Conservation (phyloP, 768 basidiomycete species). For the Psilocybe tampanensis region DNA sequence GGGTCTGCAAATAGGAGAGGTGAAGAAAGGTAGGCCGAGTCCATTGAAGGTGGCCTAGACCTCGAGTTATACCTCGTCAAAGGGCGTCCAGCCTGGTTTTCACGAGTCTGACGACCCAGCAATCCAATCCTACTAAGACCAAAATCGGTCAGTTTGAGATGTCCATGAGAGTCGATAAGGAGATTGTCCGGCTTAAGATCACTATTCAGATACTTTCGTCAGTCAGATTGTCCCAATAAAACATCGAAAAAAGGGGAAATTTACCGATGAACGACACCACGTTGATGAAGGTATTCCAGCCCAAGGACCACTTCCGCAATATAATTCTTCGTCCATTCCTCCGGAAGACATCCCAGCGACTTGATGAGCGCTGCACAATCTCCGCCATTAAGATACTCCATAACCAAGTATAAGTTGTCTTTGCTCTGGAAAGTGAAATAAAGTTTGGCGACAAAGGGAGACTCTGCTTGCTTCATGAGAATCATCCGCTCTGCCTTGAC, state of each 20-base stretch:
- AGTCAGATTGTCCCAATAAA: background rate
- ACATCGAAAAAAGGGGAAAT: constrained; percentile 23
- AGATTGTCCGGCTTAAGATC: constrained; percentile 98
- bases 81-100: constrained; percentile 53
- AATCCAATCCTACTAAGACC: constrained; percentile 96
- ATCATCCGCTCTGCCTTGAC: constrained; percentile 99
- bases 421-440: constrained; percentile 99
- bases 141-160: constrained; percentile 98
- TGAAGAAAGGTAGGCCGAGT: constrained; percentile 78
- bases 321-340: constrained; percentile 97
- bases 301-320: constrained; percentile 96
- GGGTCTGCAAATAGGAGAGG: constrained; percentile 66
- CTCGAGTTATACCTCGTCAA: constrained; percentile 61
- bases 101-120: constrained; percentile 93
- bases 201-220: constrained; percentile 44
- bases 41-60: constrained; percentile 82
- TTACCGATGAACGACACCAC: constrained; percentile 96
- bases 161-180: constrained; percentile 94
- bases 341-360: constrained; percentile 87
- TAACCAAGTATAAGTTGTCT: constrained; percentile 97
- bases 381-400: constrained; percentile 99
- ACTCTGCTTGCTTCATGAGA: constrained; percentile 98
- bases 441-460: constrained; percentile 95
- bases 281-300: constrained; percentile 93
- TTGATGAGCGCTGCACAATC: constrained; percentile 98